Evolutionary conservation across 1,284 basidiomycete species (phyloP).

Genomic region (Apiotrichum akiyoshidainum): DNA sequence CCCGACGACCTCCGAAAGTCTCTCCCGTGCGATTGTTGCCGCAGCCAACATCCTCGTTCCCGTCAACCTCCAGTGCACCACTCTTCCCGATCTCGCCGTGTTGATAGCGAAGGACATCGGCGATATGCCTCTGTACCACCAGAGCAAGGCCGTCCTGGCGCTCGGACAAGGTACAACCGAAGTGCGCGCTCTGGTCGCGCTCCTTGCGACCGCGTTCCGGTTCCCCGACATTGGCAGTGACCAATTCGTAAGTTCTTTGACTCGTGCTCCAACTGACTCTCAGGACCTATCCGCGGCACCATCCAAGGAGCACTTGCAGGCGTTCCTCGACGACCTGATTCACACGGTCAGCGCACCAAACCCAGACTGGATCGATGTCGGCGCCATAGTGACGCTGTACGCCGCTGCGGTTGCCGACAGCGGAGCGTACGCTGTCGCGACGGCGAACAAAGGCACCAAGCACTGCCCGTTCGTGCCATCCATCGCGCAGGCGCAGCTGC

Average conservation of each 20-base stretch:
- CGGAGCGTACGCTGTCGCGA: neutral
- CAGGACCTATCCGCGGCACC: neutral
- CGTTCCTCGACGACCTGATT: neutral
- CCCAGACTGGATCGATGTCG: neutral
- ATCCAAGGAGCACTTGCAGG: no score
- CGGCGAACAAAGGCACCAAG: neutral
- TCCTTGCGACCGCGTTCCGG: neutral
- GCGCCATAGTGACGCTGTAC: constrained; percentile 5
- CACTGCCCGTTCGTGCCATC: neutral
- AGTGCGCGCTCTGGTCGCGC: neutral
- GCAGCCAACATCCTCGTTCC: neutral
- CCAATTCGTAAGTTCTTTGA: no score
- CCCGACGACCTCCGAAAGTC: neutral
- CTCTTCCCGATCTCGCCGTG: neutral
- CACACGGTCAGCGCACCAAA: neutral
- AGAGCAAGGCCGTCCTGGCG: constrained; percentile 3
- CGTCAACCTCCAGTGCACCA: neutral
- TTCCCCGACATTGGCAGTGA: neutral
- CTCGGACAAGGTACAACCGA: neutral
- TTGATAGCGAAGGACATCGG: neutral
- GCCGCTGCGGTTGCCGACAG: neutral
- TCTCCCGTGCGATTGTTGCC: neutral
- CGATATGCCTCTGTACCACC: neutral
- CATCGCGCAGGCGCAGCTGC: neutral
- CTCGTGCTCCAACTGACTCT: no score